phyloP scores from a whole-genome alignment of 331 rosid species.

The Pyracantha coccinea region DNA sequence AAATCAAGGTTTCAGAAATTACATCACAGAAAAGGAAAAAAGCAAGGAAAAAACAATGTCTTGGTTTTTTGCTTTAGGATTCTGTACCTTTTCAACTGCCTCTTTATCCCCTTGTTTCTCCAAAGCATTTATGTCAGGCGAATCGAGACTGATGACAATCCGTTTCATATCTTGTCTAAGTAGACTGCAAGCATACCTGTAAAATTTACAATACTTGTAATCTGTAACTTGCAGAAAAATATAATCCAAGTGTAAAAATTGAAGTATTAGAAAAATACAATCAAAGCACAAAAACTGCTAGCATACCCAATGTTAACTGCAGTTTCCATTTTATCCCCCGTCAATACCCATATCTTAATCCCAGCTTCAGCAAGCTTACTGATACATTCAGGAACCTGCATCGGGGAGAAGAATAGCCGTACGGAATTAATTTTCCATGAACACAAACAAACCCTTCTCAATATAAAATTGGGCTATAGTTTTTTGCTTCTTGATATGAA shows the following conservation, averaged over 20 bases:
- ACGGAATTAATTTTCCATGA: background rate
- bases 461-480: background rate
- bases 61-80: background rate
- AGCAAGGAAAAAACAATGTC: background rate
- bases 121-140: constrained; percentile 47
- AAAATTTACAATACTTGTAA: background rate
- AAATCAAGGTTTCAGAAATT: constrained; percentile 23
- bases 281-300: background rate
- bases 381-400: constrained; percentile 82
- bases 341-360: constrained; percentile 86
- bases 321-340: constrained; percentile 96
- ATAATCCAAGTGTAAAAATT: background rate
- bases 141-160: constrained; percentile 65
- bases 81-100: constrained; percentile 41
- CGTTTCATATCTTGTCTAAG: constrained; percentile 68
- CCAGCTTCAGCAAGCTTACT: constrained; percentile 60
- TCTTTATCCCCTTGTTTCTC: constrained; percentile 59
- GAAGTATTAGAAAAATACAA: constrained; percentile 1
- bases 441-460: background rate
- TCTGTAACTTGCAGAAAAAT: background rate
- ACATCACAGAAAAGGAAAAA: background rate
- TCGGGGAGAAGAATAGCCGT: constrained; percentile 13
- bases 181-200: constrained; percentile 80
- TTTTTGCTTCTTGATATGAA: background rate
- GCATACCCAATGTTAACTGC: constrained; percentile 81